Base-by-base conservation (phyloP, 73 alveolate genomes). In the Paramecium caudatum region DNA sequence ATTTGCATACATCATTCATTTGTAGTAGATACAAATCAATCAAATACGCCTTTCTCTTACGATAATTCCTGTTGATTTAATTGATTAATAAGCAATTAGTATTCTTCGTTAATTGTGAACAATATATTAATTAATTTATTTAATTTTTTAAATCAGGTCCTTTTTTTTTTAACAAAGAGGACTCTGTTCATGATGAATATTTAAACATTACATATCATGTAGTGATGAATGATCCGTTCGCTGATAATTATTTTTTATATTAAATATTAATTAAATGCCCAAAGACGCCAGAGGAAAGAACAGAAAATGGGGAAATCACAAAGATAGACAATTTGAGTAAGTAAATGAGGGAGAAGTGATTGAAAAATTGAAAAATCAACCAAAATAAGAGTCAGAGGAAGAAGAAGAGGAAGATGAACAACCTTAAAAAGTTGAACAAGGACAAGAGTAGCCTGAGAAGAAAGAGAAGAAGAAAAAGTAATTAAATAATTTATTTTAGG, bases 171-270 rank as follows among this genome's bases (percentile, higher is more conserved):
- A n/a, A n/a, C n/a, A n/a, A 19, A 19, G 80, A 55, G 80, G 13
- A 55, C 30, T 27, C 0, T 9, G 16, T 55, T 55, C 25, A 6
- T 55, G 80, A 55, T 55, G 80, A 55, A 55, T 27, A 27, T 27
- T 55, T 55, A 55, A 27, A 55, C 80, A 55, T 55, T 55, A 55
- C 80, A 27, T 55, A 55, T 55, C 41, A 55, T 55, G 1, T 25
- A 65, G 83, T 65, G 83, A 65, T 65, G 83, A 65, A 65, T 65
- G 83, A 65, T 65, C 83, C 83, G 83, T 65, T 65, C 83, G 83
- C 83, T 65, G 83, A 65, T 65, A 13, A 32, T 32, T 32, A 33
- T 33, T 25, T 65, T 32, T 65, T 32, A 32, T 25, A 17, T 12
- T 65, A 3, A 65, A 33, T 0, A 65, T 33, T 65, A 32, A 65